phyloP scores from a whole-genome alignment of 1,139 yeast genomes.

The Kurtzmaniella quercitrusa region DNA sequence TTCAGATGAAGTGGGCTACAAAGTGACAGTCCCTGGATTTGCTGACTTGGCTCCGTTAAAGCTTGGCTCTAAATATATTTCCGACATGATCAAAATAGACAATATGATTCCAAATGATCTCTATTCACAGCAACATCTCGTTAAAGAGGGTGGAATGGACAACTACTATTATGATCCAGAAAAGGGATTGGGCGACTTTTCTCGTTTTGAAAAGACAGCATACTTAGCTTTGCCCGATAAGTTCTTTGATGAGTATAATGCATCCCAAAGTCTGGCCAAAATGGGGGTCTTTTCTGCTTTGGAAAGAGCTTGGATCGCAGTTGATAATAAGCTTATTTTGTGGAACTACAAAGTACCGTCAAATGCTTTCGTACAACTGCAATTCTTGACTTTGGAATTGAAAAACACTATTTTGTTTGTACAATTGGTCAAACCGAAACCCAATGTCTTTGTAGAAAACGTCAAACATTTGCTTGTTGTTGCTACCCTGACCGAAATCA shows the following conservation, averaged over 20 bases:
- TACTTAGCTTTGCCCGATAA: slow-evolving; percentile 78
- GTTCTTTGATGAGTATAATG: slow-evolving; percentile 70
- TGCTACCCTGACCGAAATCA: slow-evolving; percentile 77
- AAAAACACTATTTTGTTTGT: slow-evolving; percentile 76
- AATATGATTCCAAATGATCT: slow-evolving; percentile 44
- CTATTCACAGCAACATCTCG: slow-evolving; percentile 36
- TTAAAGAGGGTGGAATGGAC: slow-evolving; percentile 39
- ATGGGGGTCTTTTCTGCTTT: slow-evolving; percentile 85
- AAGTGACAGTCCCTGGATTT: slow-evolving; percentile 42
- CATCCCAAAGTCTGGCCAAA: slow-evolving; percentile 63
- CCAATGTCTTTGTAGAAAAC: slow-evolving; percentile 72
- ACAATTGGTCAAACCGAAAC: slow-evolving; percentile 72
- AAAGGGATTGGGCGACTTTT: slow-evolving; percentile 48
- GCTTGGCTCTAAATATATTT: slow-evolving; percentile 41
- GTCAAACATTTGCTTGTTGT: slow-evolving; percentile 71
- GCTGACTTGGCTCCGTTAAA: slow-evolving; percentile 41
- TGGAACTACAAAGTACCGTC: slow-evolving; percentile 75
- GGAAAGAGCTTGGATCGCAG: slow-evolving; percentile 82
- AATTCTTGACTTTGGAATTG: slow-evolving; percentile 69
- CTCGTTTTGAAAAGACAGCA: slow-evolving; percentile 73
- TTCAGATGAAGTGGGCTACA: slow-evolving; percentile 41
- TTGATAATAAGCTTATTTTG: slow-evolving; percentile 75
- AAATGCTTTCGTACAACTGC: slow-evolving; percentile 48
- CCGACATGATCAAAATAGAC: slow-evolving; percentile 43
- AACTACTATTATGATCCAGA: slow-evolving; percentile 42